phyloP scores from a whole-genome alignment of 1,284 basidiomycete genomes.

The Pseudozyma pruni region DNA sequence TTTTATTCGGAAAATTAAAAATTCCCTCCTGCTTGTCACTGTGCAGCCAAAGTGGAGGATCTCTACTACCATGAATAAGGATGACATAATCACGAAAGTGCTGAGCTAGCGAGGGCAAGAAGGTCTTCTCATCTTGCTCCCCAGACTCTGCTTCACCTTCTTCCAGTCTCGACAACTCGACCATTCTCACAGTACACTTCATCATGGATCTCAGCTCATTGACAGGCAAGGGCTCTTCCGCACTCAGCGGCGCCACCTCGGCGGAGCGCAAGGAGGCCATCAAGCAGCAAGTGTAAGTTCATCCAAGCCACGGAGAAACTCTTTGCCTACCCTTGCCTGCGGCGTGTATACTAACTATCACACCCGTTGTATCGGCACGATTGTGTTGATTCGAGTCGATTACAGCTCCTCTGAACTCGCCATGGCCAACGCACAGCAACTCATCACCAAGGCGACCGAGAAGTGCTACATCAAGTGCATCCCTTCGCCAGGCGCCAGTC shows the following conservation, averaged over 20 bases:
- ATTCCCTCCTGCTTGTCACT: not conserved
- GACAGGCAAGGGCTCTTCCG: constrained; percentile 28
- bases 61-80: too few species aligned
- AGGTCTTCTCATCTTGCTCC: not conserved
- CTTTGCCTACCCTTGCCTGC: not conserved
- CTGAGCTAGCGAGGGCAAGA: not conserved
- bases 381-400: not conserved
- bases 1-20: constrained; percentile 13
- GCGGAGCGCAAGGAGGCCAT: constrained; percentile 63
- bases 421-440: constrained; percentile 64
- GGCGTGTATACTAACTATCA: not conserved
- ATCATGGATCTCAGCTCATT: constrained; percentile 53
- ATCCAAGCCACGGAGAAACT: too few species aligned
- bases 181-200: not conserved
- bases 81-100: constrained; percentile 10
- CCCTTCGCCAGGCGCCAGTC: constrained; percentile 50
- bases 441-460: constrained; percentile 65
- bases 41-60: constrained; percentile 2
- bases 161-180: not conserved
- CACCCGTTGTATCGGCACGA: too few species aligned
- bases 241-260: constrained; percentile 30
- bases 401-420: constrained; percentile 47
- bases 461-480: constrained; percentile 66
- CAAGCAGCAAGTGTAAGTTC: constrained; percentile 61
- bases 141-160: not conserved